Base-by-base conservation (phyloP, 2,329 filamentous ascomycete genomes). In the Mycosphaerella arachidis region DNA sequence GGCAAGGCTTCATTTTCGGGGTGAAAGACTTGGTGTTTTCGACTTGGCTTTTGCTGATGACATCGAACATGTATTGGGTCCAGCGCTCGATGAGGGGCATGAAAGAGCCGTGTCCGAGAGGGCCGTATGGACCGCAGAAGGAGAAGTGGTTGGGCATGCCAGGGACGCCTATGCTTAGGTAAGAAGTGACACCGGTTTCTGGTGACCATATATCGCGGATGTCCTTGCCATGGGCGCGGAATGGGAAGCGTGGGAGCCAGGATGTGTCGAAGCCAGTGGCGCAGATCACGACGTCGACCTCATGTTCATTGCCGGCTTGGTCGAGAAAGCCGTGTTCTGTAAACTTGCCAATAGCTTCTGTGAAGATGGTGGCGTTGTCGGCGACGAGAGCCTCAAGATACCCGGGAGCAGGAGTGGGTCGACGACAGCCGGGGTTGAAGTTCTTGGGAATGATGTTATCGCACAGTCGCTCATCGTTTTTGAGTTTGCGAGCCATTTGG, bases 371-470 rank as follows among this genome's bases (percentile, higher is more conserved):
- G 0, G 71, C 61, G 61, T 75, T 75, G 10, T 59, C 55, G 13
- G 69, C 68, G 6, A 71, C 66, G 16, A 79, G 69, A 1, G 75
- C 72, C 64, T 79, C 73, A 24, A 79, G 70, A 58, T 77, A 79
- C 8, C 76, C 75, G 6, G 72, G 73, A 2, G 76, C 77, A 2
- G 77, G 77, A 0, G 77, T 79, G 0, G 74, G 53, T 13, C 77
- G 68, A 20, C 76, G 68, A 60, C 77, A 79, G 13, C 77, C 76
- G 6, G 76, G 70, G 20, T 72, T 71, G 67, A 78, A 79, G 59
- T 75, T 75, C 51, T 77, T 77, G 2, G 78, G 79, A 31, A 81
- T 79, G 56, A 82, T 75, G 45, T 74, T 75, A 12, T 79, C 73
- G 31, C 71, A 66, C 13, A 81, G 70, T 1, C 70, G 69, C 1